Evolutionary conservation across 768 basidiomycete genomes (phyloP).

Genomic region (Suillus hirtellus): DNA sequence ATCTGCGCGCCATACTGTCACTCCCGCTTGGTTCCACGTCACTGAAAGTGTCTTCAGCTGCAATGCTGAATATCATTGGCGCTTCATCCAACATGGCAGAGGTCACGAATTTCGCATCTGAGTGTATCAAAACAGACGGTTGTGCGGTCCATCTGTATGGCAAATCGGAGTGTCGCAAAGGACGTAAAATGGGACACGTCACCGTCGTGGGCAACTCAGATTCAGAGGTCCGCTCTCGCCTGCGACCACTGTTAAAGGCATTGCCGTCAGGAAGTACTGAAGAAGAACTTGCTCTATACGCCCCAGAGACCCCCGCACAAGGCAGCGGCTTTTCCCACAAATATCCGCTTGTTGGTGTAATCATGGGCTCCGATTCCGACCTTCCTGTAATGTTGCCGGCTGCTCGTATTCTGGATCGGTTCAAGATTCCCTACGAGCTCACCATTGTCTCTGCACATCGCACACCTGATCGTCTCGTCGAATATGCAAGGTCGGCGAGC

Average conservation of each 20-base stretch:
- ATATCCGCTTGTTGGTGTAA: slow-evolving; percentile 84
- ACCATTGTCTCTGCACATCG: slow-evolving; percentile 97
- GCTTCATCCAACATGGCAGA: slow-evolving; percentile 63
- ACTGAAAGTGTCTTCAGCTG: slow-evolving; percentile 82
- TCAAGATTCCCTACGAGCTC: slow-evolving; percentile 86
- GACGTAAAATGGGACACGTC: slow-evolving; percentile 97
- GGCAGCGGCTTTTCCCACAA: slow-evolving; percentile 58
- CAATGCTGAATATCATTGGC: slow-evolving; percentile 97
- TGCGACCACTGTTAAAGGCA: slow-evolving; percentile 73
- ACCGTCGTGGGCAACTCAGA: slow-evolving; percentile 86
- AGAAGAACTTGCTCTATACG: slow-evolving; percentile 53
- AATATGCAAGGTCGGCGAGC: slow-evolving; percentile 77
- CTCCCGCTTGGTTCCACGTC: slow-evolving; percentile 88
- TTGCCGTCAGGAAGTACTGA: slow-evolving; percentile 48
- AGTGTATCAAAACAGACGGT: slow-evolving; percentile 70
- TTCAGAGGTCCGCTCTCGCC: slow-evolving; percentile 62
- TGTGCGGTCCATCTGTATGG: slow-evolving; percentile 90
- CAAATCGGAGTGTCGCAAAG: slow-evolving; percentile 86
- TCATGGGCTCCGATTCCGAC: slow-evolving; percentile 99
- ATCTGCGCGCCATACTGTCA: slow-evolving; percentile 89
- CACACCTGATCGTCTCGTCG: slow-evolving; percentile 82
- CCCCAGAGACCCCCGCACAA: slow-evolving; percentile 45
- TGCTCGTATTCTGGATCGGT: slow-evolving; percentile 80
- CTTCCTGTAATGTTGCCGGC: slow-evolving; percentile 91
- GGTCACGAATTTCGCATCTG: slow-evolving; percentile 53